Conservation (phyloP, 2,329 filamentous ascomycete genomes). For the Fusarium goolgardi region DNA sequence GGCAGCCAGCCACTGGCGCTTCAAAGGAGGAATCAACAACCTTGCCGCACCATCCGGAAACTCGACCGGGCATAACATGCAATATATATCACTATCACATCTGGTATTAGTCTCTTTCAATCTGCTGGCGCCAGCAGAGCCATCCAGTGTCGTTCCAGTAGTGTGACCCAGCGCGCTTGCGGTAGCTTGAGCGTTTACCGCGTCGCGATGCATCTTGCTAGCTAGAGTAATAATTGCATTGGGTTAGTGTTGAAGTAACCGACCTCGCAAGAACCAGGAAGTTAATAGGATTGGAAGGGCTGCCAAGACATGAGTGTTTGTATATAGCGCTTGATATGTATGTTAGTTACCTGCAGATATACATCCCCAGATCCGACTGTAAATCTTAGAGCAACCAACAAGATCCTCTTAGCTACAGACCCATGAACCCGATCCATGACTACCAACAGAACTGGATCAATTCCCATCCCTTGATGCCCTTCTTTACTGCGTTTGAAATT, state of each 20-base stretch:
- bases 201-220: not conserved
- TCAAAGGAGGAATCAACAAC: conserved; percentile 6
- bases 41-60: conserved; percentile 8
- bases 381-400: not conserved
- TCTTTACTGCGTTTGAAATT: not conserved
- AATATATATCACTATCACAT: conserved; percentile 28
- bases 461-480: not conserved
- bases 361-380: not conserved
- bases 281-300: not conserved
- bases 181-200: conserved; percentile 25
- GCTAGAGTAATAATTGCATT: not conserved
- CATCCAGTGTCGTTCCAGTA: conserved; percentile 5
- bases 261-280: not conserved
- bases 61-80: conserved; percentile 1
- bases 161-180: conserved; percentile 14
- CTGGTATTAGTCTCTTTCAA: not conserved
- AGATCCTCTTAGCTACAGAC: not conserved
- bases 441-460: not conserved
- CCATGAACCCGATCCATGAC: not conserved
- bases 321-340: not conserved
- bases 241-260: not conserved
- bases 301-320: not conserved
- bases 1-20: conserved; percentile 4
- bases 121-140: conserved; percentile 4
- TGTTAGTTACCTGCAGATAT: not conserved